Base-by-base conservation (phyloP, 1,284 basidiomycete genomes). In the Cystobasidium sp. region DNA sequence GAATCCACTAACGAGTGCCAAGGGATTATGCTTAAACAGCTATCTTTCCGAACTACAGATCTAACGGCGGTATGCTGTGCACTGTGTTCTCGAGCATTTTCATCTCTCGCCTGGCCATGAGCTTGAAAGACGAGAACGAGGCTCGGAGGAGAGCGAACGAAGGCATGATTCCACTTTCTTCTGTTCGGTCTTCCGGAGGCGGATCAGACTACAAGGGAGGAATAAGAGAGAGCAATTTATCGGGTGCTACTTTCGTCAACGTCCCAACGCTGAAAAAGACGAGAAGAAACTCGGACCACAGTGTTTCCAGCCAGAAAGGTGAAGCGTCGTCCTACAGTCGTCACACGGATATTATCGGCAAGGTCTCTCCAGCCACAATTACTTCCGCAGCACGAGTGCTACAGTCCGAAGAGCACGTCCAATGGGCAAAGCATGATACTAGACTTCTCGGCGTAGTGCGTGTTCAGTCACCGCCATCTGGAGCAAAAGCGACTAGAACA, bases 21-120 rank as follows among this genome's bases (percentile, higher is more conserved):
- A 16, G 14, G 47, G 14, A 20, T 7, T 1, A n/a, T 31, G 14
- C 55, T 63, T 12, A n/a, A 9, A 43, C 31, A 63, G 14, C 31
- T n/a, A 24, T 43, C 12, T 46, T 8, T 18, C 6, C 14, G 14
- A 2, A n/a, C 7, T 46, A 46, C 20, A 63, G 61, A 44, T 59
- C 53, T 10, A 69, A 69, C 37, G 68, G 68, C n/a, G 68, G 68
- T 59, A 43, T 69, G 55, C 41, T 69, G 9, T 69, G 68, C 41
- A 69, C 68, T 14, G 68, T 69, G 12, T 69, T 69, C 22, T 59
- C 68, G 18, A 69, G 68, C 68, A 69, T 69, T 24, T 69, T 69
- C 55, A 69, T 69, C 24, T 69, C 68, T 18, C 53, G 68, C 9
- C 56, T 69, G 22, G 56, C 56, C 37, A 44, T 69, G 55, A 61